Percentiles rank a stretch among this genome's conserved stretches.
Conservation (phyloP, 345 rosid species). For the Camelina laxa region DNA sequence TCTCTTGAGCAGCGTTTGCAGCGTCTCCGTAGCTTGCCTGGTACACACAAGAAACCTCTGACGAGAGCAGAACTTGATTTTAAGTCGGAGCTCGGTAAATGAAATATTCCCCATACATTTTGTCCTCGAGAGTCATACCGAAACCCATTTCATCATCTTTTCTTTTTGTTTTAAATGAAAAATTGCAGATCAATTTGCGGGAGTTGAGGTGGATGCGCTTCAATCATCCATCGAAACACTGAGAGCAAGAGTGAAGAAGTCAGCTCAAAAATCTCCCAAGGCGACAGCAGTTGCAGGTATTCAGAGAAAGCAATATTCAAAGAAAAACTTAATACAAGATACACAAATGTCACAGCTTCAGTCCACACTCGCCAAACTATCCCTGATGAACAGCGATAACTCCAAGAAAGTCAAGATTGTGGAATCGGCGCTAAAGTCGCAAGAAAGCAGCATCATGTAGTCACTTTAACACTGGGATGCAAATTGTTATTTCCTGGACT, state of each 20-base stretch:
- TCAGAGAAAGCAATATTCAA: conserved; percentile 50
- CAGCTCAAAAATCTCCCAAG: conserved; percentile 49
- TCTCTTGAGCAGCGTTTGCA: conserved; percentile 68
- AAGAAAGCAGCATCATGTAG: conserved; percentile 49
- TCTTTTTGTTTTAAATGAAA: background rate
- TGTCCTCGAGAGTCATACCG: background rate
- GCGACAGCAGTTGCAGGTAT: background rate
- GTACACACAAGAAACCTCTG: conserved; percentile 80
- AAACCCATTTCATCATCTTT: conserved; percentile 23
- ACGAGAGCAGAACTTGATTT: conserved; percentile 84
- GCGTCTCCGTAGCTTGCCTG: conserved; percentile 69
- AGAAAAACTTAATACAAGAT: conserved; percentile 53
- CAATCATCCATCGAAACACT: conserved; percentile 72
- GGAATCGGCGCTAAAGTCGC: conserved; percentile 63
- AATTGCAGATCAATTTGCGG: conserved; percentile 63
- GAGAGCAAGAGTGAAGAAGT: conserved; percentile 65
- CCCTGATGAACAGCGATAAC: conserved; percentile 72
- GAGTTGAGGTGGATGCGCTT: conserved; percentile 75
- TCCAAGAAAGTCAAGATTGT: conserved; percentile 66
- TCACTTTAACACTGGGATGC: conserved; percentile 12
- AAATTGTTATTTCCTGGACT: background rate
- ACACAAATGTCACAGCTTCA: conserved; percentile 68
- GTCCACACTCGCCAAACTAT: conserved; percentile 67
- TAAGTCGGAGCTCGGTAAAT: conserved; percentile 83
- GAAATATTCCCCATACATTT: conserved; percentile 8